phyloP scores from a whole-genome alignment of 371 early-diverging fungal species.

The Blyttiomyces sp. region DNA sequence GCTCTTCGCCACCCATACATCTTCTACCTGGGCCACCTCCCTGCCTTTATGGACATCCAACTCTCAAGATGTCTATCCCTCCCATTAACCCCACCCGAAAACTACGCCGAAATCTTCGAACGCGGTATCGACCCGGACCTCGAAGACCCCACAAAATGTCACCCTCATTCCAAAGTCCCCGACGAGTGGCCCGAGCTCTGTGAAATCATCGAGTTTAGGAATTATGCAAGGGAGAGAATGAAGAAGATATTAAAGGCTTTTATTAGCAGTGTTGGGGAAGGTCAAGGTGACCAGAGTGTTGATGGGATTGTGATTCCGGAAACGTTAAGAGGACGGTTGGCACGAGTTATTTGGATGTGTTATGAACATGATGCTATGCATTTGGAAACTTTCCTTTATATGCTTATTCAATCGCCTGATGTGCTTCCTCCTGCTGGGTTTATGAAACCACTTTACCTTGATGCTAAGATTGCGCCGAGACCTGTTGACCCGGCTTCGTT shows the following conservation, averaged over 20 bases:
- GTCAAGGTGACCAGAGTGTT: no score
- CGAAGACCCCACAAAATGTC: constrained; percentile 72
- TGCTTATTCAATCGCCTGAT: constrained; percentile 71
- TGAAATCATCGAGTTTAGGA: constrained; percentile 63
- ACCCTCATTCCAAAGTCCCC: constrained; percentile 79
- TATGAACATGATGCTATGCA: constrained; percentile 94
- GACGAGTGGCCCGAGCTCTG: constrained; percentile 68
- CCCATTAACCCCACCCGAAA: constrained; percentile 56
- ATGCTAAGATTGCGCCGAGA: not conserved
- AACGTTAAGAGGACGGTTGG: constrained; percentile 27
- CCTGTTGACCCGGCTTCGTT: constrained; percentile 1
- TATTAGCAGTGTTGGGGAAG: not conserved
- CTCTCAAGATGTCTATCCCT: constrained; percentile 58
- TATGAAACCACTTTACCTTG: not conserved
- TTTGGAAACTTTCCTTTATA: constrained; percentile 78
- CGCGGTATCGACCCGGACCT: constrained; percentile 92
- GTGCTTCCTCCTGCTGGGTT: constrained; percentile 30
- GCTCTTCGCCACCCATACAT: constrained; percentile 82
- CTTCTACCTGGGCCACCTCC: constrained; percentile 89
- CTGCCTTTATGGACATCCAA: constrained; percentile 83
- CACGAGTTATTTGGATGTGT: constrained; percentile 72
- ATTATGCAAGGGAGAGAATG: constrained; percentile 59
- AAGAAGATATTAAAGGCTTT: constrained; percentile 38
- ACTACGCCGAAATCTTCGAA: constrained; percentile 77
- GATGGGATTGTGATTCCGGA: no score